A percentile compares a stretch with the other conserved stretches of the same genome.
Conservation (phyloP, 2,329 filamentous ascomycete species). For the Hypoxylon sp. region DNA sequence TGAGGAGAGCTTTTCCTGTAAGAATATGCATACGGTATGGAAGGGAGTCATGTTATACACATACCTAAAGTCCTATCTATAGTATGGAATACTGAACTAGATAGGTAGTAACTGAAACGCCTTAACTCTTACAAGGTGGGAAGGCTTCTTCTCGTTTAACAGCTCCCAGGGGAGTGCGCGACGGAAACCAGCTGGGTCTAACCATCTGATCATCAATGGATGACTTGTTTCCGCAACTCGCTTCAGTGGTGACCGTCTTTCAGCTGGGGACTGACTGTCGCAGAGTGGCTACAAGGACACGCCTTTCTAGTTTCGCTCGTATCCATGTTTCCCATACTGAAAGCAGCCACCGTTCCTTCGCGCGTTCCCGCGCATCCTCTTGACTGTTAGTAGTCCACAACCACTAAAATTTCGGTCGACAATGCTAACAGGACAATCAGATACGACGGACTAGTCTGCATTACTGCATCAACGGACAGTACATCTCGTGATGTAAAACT, state of each 20-base stretch:
- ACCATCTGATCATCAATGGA: background rate
- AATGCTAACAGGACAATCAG: too few species aligned
- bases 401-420: background rate
- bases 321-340: background rate
- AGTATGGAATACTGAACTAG: too few species aligned
- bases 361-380: background rate
- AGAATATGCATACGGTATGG: background rate
- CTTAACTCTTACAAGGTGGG: background rate
- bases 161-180: background rate
- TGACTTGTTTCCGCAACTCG: background rate
- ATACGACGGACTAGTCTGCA: background rate
- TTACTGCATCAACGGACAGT: too few species aligned
- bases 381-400: background rate
- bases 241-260: background rate
- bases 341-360: background rate
- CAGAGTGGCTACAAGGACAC: background rate
- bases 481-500: background rate
- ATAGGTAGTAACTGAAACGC: background rate
- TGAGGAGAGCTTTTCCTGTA: background rate
- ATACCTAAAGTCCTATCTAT: too few species aligned
- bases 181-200: background rate
- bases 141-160: background rate
- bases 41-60: background rate
- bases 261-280: background rate
- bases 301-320: background rate